These are phyloP conservation scores for Colletotrichum ledebouriae DNA, from an alignment of 2,329 filamentous ascomycete genomes.

Conservation along the genomic window DNA sequence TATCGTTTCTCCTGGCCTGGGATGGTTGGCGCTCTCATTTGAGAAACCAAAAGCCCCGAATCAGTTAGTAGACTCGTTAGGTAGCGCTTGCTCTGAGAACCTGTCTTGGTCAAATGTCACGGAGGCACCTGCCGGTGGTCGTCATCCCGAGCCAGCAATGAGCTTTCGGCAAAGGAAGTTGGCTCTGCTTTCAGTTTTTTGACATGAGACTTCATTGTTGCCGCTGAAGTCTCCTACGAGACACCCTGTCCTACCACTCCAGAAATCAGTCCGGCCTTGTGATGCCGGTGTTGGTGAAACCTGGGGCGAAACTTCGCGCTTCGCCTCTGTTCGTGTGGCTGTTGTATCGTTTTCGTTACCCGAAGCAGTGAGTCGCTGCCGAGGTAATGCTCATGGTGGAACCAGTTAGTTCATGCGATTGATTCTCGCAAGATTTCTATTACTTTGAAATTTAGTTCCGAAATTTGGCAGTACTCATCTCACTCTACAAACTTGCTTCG, in stretches of 20 bases:
- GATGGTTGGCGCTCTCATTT: not conserved
- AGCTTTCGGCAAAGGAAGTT: constrained; percentile 4
- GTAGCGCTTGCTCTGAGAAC: not conserved
- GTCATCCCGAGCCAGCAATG: constrained; percentile 7
- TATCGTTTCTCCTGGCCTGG: not conserved
- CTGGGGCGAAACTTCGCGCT: constrained; percentile 30
- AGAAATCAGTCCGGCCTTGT: not conserved
- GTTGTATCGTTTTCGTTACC: constrained; percentile 15
- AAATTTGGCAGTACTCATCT: not conserved
- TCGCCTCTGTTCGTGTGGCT: constrained; percentile 3
- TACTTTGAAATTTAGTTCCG: too few species aligned
- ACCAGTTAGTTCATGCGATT: not conserved
- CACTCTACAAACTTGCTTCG: not conserved
- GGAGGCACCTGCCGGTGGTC: not conserved
- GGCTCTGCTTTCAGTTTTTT: not conserved
- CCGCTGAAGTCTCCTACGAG: not conserved
- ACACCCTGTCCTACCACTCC: not conserved
- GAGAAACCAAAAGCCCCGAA: not conserved
- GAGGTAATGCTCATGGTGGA: not conserved
- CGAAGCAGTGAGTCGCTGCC: not conserved
- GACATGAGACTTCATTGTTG: not conserved
- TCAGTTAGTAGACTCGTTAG: not conserved
- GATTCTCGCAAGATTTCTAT: too few species aligned
- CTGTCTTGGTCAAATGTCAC: constrained; percentile 1
- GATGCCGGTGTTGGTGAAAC: constrained; percentile 33